These are phyloP conservation scores for Xylariaceae sp. DNA, from an alignment of 2,329 filamentous ascomycete species.

Conservation along the genomic window DNA sequence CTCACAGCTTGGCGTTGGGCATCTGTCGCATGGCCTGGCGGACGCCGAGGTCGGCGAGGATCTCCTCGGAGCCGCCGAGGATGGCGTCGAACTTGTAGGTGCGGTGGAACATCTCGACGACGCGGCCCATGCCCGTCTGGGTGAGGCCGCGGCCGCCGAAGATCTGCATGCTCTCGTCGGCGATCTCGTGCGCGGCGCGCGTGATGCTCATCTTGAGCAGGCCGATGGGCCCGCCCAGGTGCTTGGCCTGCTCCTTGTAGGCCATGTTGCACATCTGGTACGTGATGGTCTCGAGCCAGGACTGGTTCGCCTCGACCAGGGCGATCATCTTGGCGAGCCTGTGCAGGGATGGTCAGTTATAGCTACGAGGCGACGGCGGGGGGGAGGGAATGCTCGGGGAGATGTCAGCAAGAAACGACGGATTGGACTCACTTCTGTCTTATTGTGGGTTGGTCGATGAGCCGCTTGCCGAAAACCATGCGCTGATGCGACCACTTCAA, in stretches of 20 bases:
- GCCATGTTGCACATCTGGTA: slow-evolving; percentile 85
- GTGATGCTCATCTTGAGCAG: slow-evolving; percentile 75
- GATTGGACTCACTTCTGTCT: slow-evolving; percentile 65
- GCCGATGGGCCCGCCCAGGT: slow-evolving; percentile 73
- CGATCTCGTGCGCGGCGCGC: slow-evolving; percentile 71
- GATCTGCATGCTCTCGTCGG: slow-evolving; percentile 77
- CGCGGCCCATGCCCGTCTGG: slow-evolving; percentile 72
- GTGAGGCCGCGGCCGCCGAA: slow-evolving; percentile 78
- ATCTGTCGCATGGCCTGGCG: slow-evolving; percentile 78
- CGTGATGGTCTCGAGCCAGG: slow-evolving; percentile 77
- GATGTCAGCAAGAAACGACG: neutral
- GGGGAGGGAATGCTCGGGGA: neutral
- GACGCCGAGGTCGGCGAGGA: slow-evolving; percentile 73
- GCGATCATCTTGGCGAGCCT: slow-evolving; percentile 82
- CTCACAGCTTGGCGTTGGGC: slow-evolving; percentile 78
- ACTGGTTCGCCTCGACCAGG: slow-evolving; percentile 71
- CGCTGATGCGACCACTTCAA: slow-evolving; percentile 86
- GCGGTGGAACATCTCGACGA: slow-evolving; percentile 78
- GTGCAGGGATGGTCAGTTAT: slow-evolving; percentile 3
- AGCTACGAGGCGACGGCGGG: too few species aligned
- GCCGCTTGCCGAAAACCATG: slow-evolving; percentile 72
- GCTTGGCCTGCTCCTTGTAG: slow-evolving; percentile 66
- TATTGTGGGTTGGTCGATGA: slow-evolving; percentile 78
- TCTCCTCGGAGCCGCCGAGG: slow-evolving; percentile 75
- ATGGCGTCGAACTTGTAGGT: slow-evolving; percentile 78